Evolutionary conservation across 768 basidiomycete genomes (phyloP).

Genomic region (Kwoniella mangroviensis): DNA sequence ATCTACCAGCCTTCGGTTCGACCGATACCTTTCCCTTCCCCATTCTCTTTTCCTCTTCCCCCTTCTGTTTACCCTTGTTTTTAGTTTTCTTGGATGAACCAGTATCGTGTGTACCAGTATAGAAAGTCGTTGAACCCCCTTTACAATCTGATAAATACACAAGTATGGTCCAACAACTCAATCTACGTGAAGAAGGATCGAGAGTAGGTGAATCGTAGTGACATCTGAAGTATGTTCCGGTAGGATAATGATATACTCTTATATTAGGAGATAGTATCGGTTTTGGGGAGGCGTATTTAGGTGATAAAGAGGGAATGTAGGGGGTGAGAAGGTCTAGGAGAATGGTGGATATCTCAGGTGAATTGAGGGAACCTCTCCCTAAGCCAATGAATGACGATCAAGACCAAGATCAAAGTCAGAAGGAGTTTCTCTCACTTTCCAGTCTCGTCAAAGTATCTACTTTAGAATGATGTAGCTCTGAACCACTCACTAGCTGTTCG

Average conservation of each 20-base stretch:
- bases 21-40: constrained; percentile 29
- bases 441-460: too few relatives aligned
- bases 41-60: constrained; percentile 3
- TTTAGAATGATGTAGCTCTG: too few relatives aligned
- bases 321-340: constrained; percentile 25
- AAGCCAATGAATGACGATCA: not conserved
- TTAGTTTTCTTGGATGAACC: not conserved
- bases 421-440: too few relatives aligned
- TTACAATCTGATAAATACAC: constrained; percentile 30
- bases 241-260: constrained; percentile 39
- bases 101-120: constrained; percentile 12
- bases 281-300: constrained; percentile 1
- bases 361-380: constrained; percentile 29
- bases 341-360: constrained; percentile 26
- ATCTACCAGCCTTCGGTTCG: constrained; percentile 37
- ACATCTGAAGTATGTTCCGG: constrained; percentile 26
- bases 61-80: constrained; percentile 11
- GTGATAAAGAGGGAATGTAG: constrained; percentile 20
- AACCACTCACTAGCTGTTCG: constrained; percentile 36
- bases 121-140: constrained; percentile 46
- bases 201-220: constrained; percentile 41
- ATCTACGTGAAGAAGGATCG: constrained; percentile 14
- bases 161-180: constrained; percentile 40
- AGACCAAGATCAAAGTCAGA: not conserved
- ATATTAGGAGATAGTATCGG: constrained; percentile 37